Conservation (phyloP, 2,329 filamentous ascomycete species). For the Alternaria gansuensis region DNA sequence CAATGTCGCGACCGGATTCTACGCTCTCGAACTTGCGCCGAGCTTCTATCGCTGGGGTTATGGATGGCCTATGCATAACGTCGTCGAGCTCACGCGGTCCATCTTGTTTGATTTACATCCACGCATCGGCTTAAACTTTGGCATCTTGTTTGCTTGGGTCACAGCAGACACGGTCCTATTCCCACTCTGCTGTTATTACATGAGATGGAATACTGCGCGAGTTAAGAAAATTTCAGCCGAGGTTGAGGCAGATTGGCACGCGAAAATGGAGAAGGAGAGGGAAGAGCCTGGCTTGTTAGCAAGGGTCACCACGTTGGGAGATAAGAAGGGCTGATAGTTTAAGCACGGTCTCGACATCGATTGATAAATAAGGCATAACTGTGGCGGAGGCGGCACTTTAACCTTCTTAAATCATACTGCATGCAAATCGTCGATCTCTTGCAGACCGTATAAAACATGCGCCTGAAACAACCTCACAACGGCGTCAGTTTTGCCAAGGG, state of each 20-base stretch:
- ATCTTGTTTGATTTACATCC: constrained; percentile 69
- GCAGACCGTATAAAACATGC: neutral
- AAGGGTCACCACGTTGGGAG: constrained; percentile 37
- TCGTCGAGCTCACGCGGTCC: constrained; percentile 67
- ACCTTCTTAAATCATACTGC: neutral
- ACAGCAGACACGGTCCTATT: constrained; percentile 64
- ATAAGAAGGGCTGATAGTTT: constrained; percentile 8
- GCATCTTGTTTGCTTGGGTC: constrained; percentile 66
- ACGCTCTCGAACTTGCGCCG: constrained; percentile 65
- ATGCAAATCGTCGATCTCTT: no score
- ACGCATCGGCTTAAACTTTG: constrained; percentile 67
- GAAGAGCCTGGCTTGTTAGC: constrained; percentile 38
- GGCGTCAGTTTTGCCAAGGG: neutral
- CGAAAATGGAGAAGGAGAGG: constrained; percentile 43
- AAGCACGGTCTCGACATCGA: constrained; percentile 1
- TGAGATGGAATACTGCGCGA: constrained; percentile 52
- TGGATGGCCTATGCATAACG: constrained; percentile 69
- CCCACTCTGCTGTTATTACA: constrained; percentile 58
- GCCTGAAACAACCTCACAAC: neutral
- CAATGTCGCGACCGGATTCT: constrained; percentile 69
- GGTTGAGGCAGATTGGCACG: constrained; percentile 37
- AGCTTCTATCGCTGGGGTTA: constrained; percentile 70
- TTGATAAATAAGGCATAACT: neutral
- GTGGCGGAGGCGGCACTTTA: neutral
- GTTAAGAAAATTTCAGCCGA: constrained; percentile 37